Percentiles rank a stretch among this genome's conserved stretches.
These are phyloP conservation scores for Fusarium nodosum DNA, from an alignment of 2,329 filamentous ascomycete species.

Conservation along the genomic window DNA sequence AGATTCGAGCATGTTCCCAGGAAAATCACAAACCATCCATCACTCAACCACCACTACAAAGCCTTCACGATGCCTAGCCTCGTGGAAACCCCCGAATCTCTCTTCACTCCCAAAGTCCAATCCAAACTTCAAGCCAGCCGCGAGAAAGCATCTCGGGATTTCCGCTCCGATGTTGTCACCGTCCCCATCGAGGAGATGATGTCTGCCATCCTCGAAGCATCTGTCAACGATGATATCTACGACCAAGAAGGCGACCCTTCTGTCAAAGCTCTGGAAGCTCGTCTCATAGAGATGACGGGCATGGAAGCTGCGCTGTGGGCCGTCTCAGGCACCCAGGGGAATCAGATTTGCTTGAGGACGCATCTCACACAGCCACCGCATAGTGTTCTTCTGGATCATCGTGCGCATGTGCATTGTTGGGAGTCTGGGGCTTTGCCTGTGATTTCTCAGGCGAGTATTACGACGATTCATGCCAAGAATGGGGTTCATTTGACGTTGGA, in stretches of 20 bases:
- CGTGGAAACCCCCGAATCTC: conserved; percentile 16
- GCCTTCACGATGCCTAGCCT: conserved; percentile 26
- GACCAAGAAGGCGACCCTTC: conserved; percentile 48
- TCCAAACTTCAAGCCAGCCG: conserved; percentile 25
- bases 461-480: conserved; percentile 75
- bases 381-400: conserved; percentile 65
- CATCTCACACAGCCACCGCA: conserved; percentile 50
- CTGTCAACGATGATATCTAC: conserved; percentile 50
- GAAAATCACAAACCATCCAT: neutral
- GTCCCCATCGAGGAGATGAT: conserved; percentile 49
- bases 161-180: conserved; percentile 50
- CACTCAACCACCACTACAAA: neutral
- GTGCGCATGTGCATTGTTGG: conserved; percentile 79
- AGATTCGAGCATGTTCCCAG: neutral
- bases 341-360: conserved; percentile 49
- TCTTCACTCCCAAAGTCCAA: conserved; percentile 28
- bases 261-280: conserved; percentile 45
- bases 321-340: conserved; percentile 49
- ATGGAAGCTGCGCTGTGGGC: conserved; percentile 50
- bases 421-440: conserved; percentile 74
- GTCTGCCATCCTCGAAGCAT: conserved; percentile 49
- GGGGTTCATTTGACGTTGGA: conserved; percentile 78
- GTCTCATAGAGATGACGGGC: conserved; percentile 44
- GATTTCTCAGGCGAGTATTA: conserved; percentile 76
- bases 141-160: conserved; percentile 46